Percentiles rank a stretch among this genome's conserved stretches.
phyloP scores from a whole-genome alignment of 495 filamentous ascomycete species.

The Lineolata rhizophorae region DNA sequence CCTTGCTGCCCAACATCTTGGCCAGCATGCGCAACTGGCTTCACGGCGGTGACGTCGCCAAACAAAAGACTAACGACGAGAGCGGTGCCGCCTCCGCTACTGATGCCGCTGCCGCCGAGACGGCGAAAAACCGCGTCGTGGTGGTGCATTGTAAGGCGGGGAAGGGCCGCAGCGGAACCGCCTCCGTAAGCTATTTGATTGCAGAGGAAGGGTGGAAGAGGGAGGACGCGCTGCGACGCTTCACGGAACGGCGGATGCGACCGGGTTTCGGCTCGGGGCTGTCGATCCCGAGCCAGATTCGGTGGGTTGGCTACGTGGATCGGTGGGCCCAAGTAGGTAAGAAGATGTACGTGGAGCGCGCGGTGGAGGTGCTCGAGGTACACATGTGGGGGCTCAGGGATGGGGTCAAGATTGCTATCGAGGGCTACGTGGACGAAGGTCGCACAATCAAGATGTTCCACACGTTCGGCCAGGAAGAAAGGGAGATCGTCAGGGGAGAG shows the following conservation, averaged over 20 bases:
- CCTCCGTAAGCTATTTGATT: constrained; percentile 72
- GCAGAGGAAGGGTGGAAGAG: constrained; percentile 70
- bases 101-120: constrained; percentile 3
- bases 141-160: constrained; percentile 97
- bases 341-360: constrained; percentile 66
- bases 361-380: constrained; percentile 68
- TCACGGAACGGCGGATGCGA: constrained; percentile 77
- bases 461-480: constrained; percentile 51
- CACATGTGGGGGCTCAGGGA: constrained; percentile 78
- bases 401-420: constrained; percentile 69
- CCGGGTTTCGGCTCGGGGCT: constrained; percentile 72
- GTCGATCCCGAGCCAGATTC: constrained; percentile 77
- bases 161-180: constrained; percentile 82
- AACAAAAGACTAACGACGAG: constrained; percentile 5
- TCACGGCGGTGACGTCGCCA: constrained; percentile 24
- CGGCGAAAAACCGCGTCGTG: constrained; percentile 36
- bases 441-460: constrained; percentile 71
- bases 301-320: constrained; percentile 81
- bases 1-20: constrained; percentile 67
- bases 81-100: not conserved
- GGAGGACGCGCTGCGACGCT: constrained; percentile 55
- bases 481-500: constrained; percentile 33
- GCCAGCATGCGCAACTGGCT: constrained; percentile 81
- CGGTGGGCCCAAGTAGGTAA: constrained; percentile 53
- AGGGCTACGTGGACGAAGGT: constrained; percentile 72